Percentiles rank a stretch among this genome's conserved stretches.
These are phyloP conservation scores for Baudoinia panamericana DNA, from an alignment of 495 filamentous ascomycete species.

Conservation along the genomic window DNA sequence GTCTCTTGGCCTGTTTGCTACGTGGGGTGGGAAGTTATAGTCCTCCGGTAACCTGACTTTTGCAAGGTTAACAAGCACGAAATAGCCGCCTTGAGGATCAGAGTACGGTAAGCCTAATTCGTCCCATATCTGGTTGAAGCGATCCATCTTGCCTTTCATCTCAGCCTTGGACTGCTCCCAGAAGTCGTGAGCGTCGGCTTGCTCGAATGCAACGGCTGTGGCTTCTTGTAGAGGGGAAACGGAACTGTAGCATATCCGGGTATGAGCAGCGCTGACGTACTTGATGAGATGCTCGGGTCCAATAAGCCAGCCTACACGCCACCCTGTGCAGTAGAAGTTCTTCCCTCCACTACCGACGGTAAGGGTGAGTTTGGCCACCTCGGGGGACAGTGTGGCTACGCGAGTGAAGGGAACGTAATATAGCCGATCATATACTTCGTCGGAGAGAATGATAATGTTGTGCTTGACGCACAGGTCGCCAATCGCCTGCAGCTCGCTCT, in stretches of 20 bases:
- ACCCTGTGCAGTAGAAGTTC: constrained; percentile 95
- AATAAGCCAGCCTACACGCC: constrained; percentile 92
- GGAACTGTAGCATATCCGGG: constrained; percentile 87
- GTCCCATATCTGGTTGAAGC: constrained; percentile 75
- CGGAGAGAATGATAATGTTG: constrained; percentile 87
- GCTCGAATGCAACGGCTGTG: constrained; percentile 87
- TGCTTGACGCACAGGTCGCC: constrained; percentile 85
- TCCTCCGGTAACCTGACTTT: constrained; percentile 68
- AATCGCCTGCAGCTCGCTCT: constrained; percentile 68
- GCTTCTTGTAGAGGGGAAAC: constrained; percentile 93
- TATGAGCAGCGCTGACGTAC: constrained; percentile 84
- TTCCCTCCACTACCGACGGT: constrained; percentile 94
- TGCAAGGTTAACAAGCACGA: constrained; percentile 81
- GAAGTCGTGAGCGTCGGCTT: constrained; percentile 71
- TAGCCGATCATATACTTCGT: constrained; percentile 92
- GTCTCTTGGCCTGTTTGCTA: constrained; percentile 71
- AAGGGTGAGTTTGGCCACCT: constrained; percentile 73
- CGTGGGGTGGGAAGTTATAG: constrained; percentile 81
- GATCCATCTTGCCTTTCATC: constrained; percentile 79
- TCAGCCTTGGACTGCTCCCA: constrained; percentile 75
- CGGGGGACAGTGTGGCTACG: constrained; percentile 75
- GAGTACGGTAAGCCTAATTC: constrained; percentile 88
- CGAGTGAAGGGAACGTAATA: constrained; percentile 91
- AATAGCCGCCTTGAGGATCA: constrained; percentile 90
- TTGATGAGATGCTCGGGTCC: constrained; percentile 80